Conservation (phyloP, 768 basidiomycete species). For the Boletus rubroflammeus region DNA sequence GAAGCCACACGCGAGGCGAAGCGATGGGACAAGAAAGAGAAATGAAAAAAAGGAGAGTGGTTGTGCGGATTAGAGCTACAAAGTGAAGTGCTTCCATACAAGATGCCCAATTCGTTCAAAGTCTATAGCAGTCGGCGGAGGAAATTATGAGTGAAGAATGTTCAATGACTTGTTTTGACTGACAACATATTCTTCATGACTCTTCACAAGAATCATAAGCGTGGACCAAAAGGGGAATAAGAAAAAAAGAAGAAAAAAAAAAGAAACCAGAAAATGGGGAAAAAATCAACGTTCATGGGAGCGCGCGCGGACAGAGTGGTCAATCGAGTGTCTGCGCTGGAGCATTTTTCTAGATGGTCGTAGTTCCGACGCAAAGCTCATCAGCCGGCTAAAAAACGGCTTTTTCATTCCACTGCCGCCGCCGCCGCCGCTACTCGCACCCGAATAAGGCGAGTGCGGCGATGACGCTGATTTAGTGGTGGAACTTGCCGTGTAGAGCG, state of each 20-base stretch:
- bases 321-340: slow-evolving; percentile 51
- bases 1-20: slow-evolving; percentile 1
- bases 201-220: slow-evolving; percentile 6
- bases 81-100: slow-evolving; percentile 11
- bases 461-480: slow-evolving; percentile 55
- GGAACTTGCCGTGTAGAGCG: slow-evolving; percentile 57
- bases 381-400: slow-evolving; percentile 60
- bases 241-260: background rate
- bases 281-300: slow-evolving; percentile 22
- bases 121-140: slow-evolving; percentile 19
- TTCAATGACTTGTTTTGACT: background rate
- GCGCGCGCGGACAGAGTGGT: slow-evolving; percentile 19
- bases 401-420: slow-evolving; percentile 39
- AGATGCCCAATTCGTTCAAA: slow-evolving; percentile 16
- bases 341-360: slow-evolving; percentile 39
- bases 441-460: slow-evolving; percentile 37
- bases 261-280: background rate
- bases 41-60: slow-evolving; percentile 20
- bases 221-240: background rate
- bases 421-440: slow-evolving; percentile 21
- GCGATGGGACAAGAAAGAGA: background rate
- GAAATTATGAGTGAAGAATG: slow-evolving; percentile 11
- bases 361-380: slow-evolving; percentile 48
- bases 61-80: slow-evolving; percentile 31
- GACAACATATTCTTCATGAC: slow-evolving; percentile 7